Evolutionary conservation across 2,329 filamentous ascomycete genomes (phyloP), one percentile per base, ranked within the genome.

Genomic region (Xylaria sp.): DNA sequence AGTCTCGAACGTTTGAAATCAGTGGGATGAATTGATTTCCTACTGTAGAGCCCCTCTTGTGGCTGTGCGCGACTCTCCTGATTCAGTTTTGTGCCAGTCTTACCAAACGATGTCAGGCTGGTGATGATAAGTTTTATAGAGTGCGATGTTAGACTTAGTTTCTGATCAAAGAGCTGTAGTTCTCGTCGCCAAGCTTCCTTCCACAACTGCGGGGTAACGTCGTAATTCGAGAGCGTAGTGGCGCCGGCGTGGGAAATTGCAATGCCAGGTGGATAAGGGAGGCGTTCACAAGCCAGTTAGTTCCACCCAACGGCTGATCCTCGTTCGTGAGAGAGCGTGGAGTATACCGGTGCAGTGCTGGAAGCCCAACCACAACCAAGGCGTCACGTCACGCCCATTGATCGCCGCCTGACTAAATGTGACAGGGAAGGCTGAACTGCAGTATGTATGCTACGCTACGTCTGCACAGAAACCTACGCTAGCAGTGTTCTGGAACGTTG

Each of bases 231-330:
- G 56, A 44, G 47, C 47, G 23, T 19, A 56, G 46, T 58, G 55
- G 60, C 55, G 51, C 27, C 27, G 55, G 44, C 33, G 37, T 54
- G 44, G 58, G 58, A 63, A 58, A 63, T 63, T 60, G 47, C 51
- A 58, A 58, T 58, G 58, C 44, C 31, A 54, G 52, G 48, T 25
- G 25, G 48, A 55, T 54, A 62, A 33, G 54, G 54, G 43, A 8
- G 19, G 53, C 49, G 58, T 51, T 55, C 44, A 41, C 31, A 19
- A 47, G 25, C 43, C 29, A 58, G 25, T 58, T 52, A 56, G 54
- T 61, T 61, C 49, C 47, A 61, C 49, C 21, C 54, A 61, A 61
- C 62, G 58, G 62, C 43, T 58, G 54, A 52, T 54, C 53, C 49
- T 44, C 46, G 40, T 54, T 53, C 54, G 49, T 38, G 44, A 38